phyloP scores from a whole-genome alignment of 169 alveolate genomes.

The Plasmodium adleri region DNA sequence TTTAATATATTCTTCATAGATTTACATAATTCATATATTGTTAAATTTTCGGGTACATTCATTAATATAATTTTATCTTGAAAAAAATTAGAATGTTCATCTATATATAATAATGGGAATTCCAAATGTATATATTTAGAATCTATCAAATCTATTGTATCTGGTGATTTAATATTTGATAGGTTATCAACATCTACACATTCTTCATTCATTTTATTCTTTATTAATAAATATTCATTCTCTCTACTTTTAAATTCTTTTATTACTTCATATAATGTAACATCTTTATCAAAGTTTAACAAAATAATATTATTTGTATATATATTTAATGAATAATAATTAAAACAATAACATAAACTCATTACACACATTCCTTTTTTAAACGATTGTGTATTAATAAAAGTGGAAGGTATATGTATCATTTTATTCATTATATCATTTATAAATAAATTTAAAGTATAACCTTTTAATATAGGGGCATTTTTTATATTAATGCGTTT shows the following conservation, averaged over 20 bases:
- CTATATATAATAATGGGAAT: conserved; percentile 58
- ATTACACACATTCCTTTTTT: conserved; percentile 36
- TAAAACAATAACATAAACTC: conserved; percentile 21
- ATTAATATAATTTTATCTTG: conserved; percentile 36
- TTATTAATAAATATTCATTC: conserved; percentile 31
- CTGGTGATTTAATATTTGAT: conserved; percentile 34
- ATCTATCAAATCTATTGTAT: conserved; percentile 18
- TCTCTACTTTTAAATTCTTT: conserved; percentile 27
- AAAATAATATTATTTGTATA: conserved; percentile 26
- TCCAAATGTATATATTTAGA: conserved; percentile 41
- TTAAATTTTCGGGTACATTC: conserved; percentile 60
- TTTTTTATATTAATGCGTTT: conserved; percentile 31
- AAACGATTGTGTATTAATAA: conserved; percentile 22
- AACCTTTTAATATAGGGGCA: conserved; percentile 42
- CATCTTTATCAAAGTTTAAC: conserved; percentile 27
- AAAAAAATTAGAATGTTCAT: conserved; percentile 36
- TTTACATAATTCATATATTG: conserved; percentile 15
- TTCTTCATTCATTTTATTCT: conserved; percentile 55
- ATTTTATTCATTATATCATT: conserved; percentile 64
- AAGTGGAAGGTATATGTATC: conserved; percentile 58
- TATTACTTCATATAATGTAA: conserved; percentile 37
- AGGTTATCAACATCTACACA: conserved; percentile 46
- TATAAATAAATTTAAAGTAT: conserved; percentile 43
- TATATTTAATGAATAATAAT: conserved; percentile 40
- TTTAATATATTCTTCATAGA: conserved; percentile 38